Evolutionary conservation across 192 early-diverging fungal species (phyloP).

Genomic region (Mortierella antarctica): DNA sequence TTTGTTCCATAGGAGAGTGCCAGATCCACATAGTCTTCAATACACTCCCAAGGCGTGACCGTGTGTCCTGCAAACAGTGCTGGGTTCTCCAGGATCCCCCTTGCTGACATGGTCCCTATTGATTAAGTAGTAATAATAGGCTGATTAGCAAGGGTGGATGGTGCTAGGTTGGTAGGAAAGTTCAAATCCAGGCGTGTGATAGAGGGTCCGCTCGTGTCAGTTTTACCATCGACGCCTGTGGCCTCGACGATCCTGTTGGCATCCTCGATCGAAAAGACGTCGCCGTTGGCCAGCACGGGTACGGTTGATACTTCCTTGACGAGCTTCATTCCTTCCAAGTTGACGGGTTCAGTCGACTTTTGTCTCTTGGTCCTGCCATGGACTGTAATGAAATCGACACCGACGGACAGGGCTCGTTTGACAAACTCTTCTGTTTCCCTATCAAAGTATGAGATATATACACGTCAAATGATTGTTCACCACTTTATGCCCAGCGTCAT

Average conservation of each 20-base stretch:
- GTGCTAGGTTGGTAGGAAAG: background rate
- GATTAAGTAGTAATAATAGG: background rate
- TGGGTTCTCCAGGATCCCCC: constrained; percentile 92
- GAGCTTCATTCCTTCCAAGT: constrained; percentile 83
- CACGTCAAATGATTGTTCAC: background rate
- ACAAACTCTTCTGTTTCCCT: constrained; percentile 88
- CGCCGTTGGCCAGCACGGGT: constrained; percentile 92
- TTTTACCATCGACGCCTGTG: constrained; percentile 82
- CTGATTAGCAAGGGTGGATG: background rate
- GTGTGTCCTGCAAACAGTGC: constrained; percentile 89
- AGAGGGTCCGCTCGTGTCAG: background rate
- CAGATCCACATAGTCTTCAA: constrained; percentile 77
- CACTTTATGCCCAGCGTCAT: background rate
- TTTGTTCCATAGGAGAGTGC: constrained; percentile 85
- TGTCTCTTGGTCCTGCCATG: constrained; percentile 90
- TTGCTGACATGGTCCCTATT: constrained; percentile 87
- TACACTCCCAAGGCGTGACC: constrained; percentile 81
- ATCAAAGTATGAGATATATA: background rate
- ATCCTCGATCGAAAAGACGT: constrained; percentile 79
- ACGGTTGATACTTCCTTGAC: constrained; percentile 83
- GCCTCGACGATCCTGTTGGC: constrained; percentile 78
- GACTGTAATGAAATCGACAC: constrained; percentile 89
- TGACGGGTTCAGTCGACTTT: constrained; percentile 84
- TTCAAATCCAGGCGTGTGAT: background rate
- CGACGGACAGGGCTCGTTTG: constrained; percentile 83